These are phyloP conservation scores for Zygoascus sp. DNA, from an alignment of 1,139 yeast species.

Conservation along the genomic window DNA sequence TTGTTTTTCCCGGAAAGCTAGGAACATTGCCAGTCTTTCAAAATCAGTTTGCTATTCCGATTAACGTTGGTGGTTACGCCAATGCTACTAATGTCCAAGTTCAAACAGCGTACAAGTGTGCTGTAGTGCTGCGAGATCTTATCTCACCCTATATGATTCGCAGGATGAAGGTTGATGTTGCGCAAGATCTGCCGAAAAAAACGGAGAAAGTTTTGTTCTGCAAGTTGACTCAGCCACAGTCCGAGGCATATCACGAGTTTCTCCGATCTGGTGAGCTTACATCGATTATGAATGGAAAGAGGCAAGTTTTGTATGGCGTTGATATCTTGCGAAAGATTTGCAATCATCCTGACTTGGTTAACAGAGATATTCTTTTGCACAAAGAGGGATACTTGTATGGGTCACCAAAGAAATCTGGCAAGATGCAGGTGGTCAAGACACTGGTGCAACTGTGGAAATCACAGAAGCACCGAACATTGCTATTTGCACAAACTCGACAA, in stretches of 20 bases:
- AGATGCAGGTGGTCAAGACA: constrained; percentile 81
- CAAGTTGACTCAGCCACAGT: constrained; percentile 71
- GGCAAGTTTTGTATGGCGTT: constrained; percentile 84
- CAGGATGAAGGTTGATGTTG: constrained; percentile 91
- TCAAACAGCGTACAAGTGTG: constrained; percentile 94
- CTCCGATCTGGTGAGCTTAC: constrained; percentile 69
- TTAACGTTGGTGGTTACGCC: constrained; percentile 96
- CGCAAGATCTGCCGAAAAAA: constrained; percentile 89
- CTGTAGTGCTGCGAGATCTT: constrained; percentile 80
- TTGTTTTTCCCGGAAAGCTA: constrained; percentile 86
- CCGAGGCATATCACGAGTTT: constrained; percentile 67
- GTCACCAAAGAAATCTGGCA: constrained; percentile 71
- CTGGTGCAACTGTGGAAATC: constrained; percentile 69
- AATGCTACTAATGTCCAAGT: constrained; percentile 95
- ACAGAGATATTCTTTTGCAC: constrained; percentile 45
- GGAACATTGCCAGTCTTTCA: constrained; percentile 96
- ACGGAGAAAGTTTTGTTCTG: constrained; percentile 93
- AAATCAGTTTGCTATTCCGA: constrained; percentile 86
- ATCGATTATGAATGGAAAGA: constrained; percentile 67
- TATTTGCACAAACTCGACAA: constrained; percentile 89
- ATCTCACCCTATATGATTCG: constrained; percentile 86
- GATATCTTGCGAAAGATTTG: constrained; percentile 87
- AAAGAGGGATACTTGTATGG: constrained; percentile 54
- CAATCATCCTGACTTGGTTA: constrained; percentile 89
- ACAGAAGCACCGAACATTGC: constrained; percentile 71